Percentiles rank a stretch among this genome's conserved stretches.
Conservation (phyloP, 495 filamentous ascomycete genomes). For the Venustampulla echinocandica region DNA sequence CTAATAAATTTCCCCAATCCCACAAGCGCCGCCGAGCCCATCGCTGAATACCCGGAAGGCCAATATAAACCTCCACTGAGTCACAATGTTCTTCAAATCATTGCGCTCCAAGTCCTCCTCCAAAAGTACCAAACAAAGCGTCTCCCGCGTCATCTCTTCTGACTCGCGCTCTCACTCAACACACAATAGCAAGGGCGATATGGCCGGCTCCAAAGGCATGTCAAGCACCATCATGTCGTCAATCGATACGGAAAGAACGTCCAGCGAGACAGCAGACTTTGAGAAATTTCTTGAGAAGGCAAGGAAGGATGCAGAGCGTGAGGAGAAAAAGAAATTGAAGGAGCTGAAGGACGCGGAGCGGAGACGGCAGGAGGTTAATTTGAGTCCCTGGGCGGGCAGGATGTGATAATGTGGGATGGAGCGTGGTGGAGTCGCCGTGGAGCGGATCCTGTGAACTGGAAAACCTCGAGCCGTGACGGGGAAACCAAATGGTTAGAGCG, state of each 20-base stretch:
- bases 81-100: slow-evolving; percentile 15
- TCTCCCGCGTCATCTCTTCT: background rate
- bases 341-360: slow-evolving; percentile 12
- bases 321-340: slow-evolving; percentile 8
- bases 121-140: slow-evolving; percentile 7
- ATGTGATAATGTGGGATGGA: too few relatives aligned
- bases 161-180: slow-evolving; percentile 4
- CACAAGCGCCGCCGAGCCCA: too few relatives aligned
- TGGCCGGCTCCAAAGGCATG: background rate
- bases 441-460: too few relatives aligned
- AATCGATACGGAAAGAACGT: background rate
- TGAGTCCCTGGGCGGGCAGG: slow-evolving; percentile 21
- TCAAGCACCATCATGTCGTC: background rate
- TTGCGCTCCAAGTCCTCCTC: slow-evolving; percentile 10
- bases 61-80: too few relatives aligned
- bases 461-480: too few relatives aligned
- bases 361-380: slow-evolving; percentile 11
- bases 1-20: too few relatives aligned
- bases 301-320: slow-evolving; percentile 14
- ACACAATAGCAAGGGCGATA: background rate
- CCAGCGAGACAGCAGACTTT: slow-evolving; percentile 11
- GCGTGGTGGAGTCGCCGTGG: too few relatives aligned
- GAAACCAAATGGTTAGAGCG: too few relatives aligned
- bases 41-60: too few relatives aligned
- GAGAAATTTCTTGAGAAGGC: slow-evolving; percentile 19